Percentiles rank a stretch among this genome's conserved stretches.
Conservation (phyloP, 768 basidiomycete genomes). For the Lactarius akahatsu region DNA sequence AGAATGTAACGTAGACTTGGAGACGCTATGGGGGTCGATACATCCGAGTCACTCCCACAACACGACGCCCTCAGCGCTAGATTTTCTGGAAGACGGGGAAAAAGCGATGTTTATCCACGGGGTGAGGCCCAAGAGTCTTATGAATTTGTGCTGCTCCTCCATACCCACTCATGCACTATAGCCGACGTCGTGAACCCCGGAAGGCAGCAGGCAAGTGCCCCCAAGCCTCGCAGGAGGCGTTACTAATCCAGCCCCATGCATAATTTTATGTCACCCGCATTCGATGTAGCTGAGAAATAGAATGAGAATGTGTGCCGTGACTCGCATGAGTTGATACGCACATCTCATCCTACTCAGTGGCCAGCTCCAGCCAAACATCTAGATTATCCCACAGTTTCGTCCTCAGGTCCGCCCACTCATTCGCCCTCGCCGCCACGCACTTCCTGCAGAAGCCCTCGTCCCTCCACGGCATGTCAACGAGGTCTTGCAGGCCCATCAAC, state of each 20-base stretch:
- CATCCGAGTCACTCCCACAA: not conserved
- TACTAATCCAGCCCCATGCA: not conserved
- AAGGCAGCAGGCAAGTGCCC: not conserved
- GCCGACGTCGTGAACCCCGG: not conserved
- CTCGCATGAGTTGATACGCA: not conserved
- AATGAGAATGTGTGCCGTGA: not conserved
- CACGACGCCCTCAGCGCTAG: not conserved
- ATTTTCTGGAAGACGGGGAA: not conserved
- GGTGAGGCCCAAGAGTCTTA: not conserved
- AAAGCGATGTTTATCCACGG: not conserved
- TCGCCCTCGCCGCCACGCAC: slow-evolving; percentile 36
- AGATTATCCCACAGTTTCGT: slow-evolving; percentile 23
- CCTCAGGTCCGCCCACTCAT: slow-evolving; percentile 34
- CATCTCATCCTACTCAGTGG: not conserved
- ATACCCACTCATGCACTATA: not conserved
- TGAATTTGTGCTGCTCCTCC: not conserved
- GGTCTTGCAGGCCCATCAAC: slow-evolving; percentile 37
- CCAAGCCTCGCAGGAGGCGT: not conserved
- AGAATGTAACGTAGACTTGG: not conserved
- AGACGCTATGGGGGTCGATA: not conserved
- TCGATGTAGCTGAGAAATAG: not conserved
- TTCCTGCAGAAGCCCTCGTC: slow-evolving; percentile 38
- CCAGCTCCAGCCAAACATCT: slow-evolving; percentile 25
- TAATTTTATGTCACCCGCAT: not conserved
- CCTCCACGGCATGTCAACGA: slow-evolving; percentile 35